Conservation (phyloP, 1,284 basidiomycete species). For the Porogramme epimiltina region DNA sequence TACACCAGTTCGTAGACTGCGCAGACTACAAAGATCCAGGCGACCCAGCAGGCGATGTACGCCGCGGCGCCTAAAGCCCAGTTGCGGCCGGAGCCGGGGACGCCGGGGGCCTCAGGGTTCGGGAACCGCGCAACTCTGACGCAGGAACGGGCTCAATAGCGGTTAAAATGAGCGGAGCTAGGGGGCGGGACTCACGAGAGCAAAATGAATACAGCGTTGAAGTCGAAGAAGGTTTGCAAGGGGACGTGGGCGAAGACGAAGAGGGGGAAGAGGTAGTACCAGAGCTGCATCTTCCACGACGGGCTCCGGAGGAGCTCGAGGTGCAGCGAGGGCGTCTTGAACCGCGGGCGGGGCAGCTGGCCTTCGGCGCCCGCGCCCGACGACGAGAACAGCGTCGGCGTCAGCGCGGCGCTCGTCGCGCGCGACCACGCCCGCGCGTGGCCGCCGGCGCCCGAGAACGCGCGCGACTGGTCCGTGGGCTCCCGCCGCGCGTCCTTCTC, state of each 20-base stretch:
- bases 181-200: slow-evolving; percentile 59
- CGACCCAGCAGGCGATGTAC: slow-evolving; percentile 76
- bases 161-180: slow-evolving; percentile 5
- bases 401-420: slow-evolving; percentile 51
- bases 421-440: slow-evolving; percentile 58
- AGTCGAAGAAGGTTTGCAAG: slow-evolving; percentile 79
- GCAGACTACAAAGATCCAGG: slow-evolving; percentile 77
- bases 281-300: slow-evolving; percentile 52
- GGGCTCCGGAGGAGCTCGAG: slow-evolving; percentile 67
- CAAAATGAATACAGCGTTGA: slow-evolving; percentile 77
- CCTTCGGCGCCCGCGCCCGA: slow-evolving; percentile 33
- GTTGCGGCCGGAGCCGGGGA: slow-evolving; percentile 68
- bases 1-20: slow-evolving; percentile 80
- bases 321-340: slow-evolving; percentile 63
- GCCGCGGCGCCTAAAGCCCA: slow-evolving; percentile 80
- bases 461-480: slow-evolving; percentile 54
- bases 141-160: slow-evolving; percentile 12
- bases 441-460: slow-evolving; percentile 32
- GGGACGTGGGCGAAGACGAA: slow-evolving; percentile 71
- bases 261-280: slow-evolving; percentile 68
- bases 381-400: slow-evolving; percentile 47
- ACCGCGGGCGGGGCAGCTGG: slow-evolving; percentile 55
- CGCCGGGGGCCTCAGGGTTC: slow-evolving; percentile 63
- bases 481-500: slow-evolving; percentile 44
- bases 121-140: slow-evolving; percentile 69